A percentile compares a stretch with the other conserved stretches of the same genome.
Evolutionary conservation across 345 rosid species (phyloP).

Genomic region (Fremontodendron californicum): DNA sequence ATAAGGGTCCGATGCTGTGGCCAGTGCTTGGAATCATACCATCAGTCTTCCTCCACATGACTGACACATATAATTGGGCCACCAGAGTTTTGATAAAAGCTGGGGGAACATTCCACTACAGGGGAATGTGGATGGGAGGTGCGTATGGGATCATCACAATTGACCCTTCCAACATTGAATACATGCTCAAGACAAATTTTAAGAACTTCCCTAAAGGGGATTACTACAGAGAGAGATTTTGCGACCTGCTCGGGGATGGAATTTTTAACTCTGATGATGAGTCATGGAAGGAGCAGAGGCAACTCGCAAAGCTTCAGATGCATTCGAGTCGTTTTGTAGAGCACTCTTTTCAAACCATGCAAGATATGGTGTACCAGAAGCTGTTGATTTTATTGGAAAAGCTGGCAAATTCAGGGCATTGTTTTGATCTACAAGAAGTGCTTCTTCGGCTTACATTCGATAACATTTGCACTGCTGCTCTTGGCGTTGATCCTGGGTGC

Average conservation of each 20-base stretch:
- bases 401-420: slow-evolving; percentile 29
- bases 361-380: slow-evolving; percentile 51
- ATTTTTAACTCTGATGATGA: slow-evolving; percentile 64
- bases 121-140: slow-evolving; percentile 57
- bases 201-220: slow-evolving; percentile 70
- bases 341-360: slow-evolving; percentile 44
- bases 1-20: slow-evolving; percentile 59
- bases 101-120: slow-evolving; percentile 46
- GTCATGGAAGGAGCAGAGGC: slow-evolving; percentile 65
- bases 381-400: slow-evolving; percentile 45
- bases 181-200: slow-evolving; percentile 64
- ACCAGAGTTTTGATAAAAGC: slow-evolving; percentile 39
- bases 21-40: slow-evolving; percentile 61
- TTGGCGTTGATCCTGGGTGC: slow-evolving; percentile 73
- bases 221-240: slow-evolving; percentile 54
- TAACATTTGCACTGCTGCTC: slow-evolving; percentile 59
- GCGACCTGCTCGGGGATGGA: slow-evolving; percentile 64
- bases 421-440: slow-evolving; percentile 71
- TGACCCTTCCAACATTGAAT: slow-evolving; percentile 54
- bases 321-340: slow-evolving; percentile 53
- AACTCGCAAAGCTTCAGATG: slow-evolving; percentile 48
- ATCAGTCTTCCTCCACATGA: slow-evolving; percentile 23
- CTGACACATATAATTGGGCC: slow-evolving; percentile 37
- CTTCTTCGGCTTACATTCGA: slow-evolving; percentile 73
- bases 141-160: slow-evolving; percentile 49